phyloP scores from a whole-genome alignment of 2,329 filamentous ascomycete species.

The Ceratocystis variospora region DNA sequence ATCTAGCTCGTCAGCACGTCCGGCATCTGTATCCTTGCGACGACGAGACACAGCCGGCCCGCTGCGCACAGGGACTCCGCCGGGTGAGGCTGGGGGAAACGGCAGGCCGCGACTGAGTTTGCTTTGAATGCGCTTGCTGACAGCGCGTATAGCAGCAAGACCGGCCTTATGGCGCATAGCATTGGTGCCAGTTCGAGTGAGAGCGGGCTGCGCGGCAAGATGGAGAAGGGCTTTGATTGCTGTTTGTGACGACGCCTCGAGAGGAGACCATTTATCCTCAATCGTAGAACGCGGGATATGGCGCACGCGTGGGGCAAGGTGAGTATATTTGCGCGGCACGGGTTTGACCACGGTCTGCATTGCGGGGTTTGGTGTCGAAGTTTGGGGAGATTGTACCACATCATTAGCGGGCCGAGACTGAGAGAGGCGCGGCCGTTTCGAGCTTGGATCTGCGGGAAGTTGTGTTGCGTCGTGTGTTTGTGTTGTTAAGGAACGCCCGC shows the following conservation, averaged over 20 bases:
- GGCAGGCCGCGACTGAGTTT: slow-evolving; percentile 48
- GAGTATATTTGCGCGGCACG: slow-evolving; percentile 25
- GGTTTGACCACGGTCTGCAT: slow-evolving; percentile 26
- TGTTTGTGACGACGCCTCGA: slow-evolving; percentile 41
- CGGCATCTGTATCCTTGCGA: slow-evolving; percentile 26
- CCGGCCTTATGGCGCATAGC: slow-evolving; percentile 39
- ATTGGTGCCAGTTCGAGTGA: slow-evolving; percentile 40
- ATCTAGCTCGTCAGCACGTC: slow-evolving; percentile 47
- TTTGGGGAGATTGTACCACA: no score
- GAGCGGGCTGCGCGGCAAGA: slow-evolving; percentile 47
- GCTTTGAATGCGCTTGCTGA: slow-evolving; percentile 41
- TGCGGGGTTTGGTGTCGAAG: not conserved
- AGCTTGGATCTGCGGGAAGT: not conserved
- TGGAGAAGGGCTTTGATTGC: slow-evolving; percentile 43
- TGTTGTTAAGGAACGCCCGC: not conserved
- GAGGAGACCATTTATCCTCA: slow-evolving; percentile 48
- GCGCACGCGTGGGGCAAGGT: slow-evolving; percentile 37
- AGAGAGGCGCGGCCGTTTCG: not conserved
- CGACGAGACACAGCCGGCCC: slow-evolving; percentile 22
- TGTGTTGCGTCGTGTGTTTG: no score
- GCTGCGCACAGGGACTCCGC: slow-evolving; percentile 7
- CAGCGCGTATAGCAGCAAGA: slow-evolving; percentile 39
- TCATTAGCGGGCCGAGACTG: not conserved
- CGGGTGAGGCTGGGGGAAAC: slow-evolving; percentile 44
- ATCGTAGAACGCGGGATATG: slow-evolving; percentile 50